Evolutionary conservation across 305 asterid genomes (phyloP), one percentile per base, ranked within the genome.

Genomic region (Fraxinus nigra): DNA sequence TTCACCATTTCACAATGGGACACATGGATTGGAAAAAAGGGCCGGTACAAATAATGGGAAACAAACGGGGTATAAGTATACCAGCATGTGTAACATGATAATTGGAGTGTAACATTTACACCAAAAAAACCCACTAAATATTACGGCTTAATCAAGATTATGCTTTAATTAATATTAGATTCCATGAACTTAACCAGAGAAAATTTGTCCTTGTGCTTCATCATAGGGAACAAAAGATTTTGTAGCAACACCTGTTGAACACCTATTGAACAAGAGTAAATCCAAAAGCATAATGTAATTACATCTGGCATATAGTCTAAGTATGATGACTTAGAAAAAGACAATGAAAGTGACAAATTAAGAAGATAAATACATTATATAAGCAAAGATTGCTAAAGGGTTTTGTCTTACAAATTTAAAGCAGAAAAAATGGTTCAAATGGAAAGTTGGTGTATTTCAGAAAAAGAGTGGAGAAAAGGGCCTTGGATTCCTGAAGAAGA

Each of bases 401-500:
- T 85, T 75, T 79, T 89, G 92, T 88, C 91, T 72, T 34, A 82
- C 18, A 78, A 80, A 54, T 37, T 8, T 28, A 3, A 32, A 54
- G 28, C 38, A 1, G 14, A 78, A 78, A 63, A 54, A 34, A 34
- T 78, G 82, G 85, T 43, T 34, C 82, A 79, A 33, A 87, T 84
- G 90, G 85, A 32, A 81, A 85, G 80, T n/a, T 84, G 90, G 90
- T 84, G 87, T 24, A 78, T 77, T 77, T 63, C 82, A 14, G 88
- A 86, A 85, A 84, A 86, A 80, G 93, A 81, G 14, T 93, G 97
- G 98, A 82, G 95, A 76, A 94, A 94, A 82, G 98, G 98, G 54
- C 97, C 98, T 2, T 94, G 97, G 98, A 92, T 94, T 5, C 89
- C 95, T 75, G 91, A 88, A 80, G 98, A 94, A 85, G 98, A 94